Evolutionary conservation across 257 asterid species (phyloP), one percentile per base, ranked within the genome.

Genomic region (Capsicum pubescens): DNA sequence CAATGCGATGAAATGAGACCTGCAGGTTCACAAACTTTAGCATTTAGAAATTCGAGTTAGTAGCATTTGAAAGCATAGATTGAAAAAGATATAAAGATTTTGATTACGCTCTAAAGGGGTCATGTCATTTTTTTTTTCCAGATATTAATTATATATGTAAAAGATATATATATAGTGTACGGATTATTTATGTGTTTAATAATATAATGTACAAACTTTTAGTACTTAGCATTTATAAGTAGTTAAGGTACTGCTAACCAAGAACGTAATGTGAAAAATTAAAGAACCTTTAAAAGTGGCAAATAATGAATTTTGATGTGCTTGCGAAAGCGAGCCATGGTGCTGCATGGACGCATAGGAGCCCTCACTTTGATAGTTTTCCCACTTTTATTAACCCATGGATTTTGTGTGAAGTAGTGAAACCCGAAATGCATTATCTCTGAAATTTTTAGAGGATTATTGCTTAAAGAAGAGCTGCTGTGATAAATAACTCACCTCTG

Each of bases 321-420:
- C 17, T 74, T 88, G 80, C 79, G 91, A 63, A 93, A 92, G 89
- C 91, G 86, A 56, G 81, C 80, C 93, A 90, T 89, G 58, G 87
- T 88, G 8, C 84, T 83, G 16, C 90, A 57, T 32, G 71, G 61
- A 84, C 21, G 39, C 82, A 19, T 79, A 74, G 10, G 56, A 12
- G 0, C 3, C 39, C 78, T 83, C 50, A 88, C 88, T 87, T 6
- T 86, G 56, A 88, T 83, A 77, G 85, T 84, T 8, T 87, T 88
- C 16, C 97, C 94, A 19, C 3, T 36, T 17, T 11, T 39, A 7
- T 85, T 87, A 8, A 82, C 61, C 64, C 93, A 42, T 21, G 97
- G 95, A 50, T 85, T 85, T 48, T 86, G 26, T 1, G 63, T 82
- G 44, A 93, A 85, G 68, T 90, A 93, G 2, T 84, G 84, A 69